Conservation (phyloP, 345 rosid species). For the Passiflora organensis region DNA sequence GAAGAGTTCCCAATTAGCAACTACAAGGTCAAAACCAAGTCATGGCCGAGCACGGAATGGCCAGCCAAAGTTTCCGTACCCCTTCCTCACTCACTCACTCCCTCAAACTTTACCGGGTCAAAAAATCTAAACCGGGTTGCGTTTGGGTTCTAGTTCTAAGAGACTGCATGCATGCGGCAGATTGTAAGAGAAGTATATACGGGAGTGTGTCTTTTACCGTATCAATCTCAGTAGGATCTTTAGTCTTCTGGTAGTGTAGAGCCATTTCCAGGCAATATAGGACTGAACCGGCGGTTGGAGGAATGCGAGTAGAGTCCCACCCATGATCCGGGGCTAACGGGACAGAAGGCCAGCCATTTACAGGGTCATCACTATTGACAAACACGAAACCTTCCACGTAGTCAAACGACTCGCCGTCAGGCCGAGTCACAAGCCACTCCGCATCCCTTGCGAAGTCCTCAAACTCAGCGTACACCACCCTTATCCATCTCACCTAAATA, state of each 20-base stretch:
- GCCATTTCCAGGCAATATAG: constrained; percentile 85
- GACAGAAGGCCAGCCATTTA: constrained; percentile 84
- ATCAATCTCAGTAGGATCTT: constrained; percentile 38
- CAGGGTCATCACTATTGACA: constrained; percentile 71
- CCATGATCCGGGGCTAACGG: constrained; percentile 36
- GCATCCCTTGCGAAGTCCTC: constrained; percentile 63
- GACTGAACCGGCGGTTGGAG: constrained; percentile 50
- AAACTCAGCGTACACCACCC: constrained; percentile 71
- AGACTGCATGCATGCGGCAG: constrained; percentile 11
- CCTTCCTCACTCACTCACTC: too few relatives aligned
- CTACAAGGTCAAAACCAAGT: constrained; percentile 27
- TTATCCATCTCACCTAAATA: constrained; percentile 87
- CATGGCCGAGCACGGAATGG: constrained; percentile 4
- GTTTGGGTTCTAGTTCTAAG: neutral
- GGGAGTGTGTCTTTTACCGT: constrained; percentile 48
- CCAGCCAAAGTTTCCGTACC: constrained; percentile 13
- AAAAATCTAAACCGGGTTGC: too few relatives aligned
- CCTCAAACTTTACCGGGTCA: too few relatives aligned
- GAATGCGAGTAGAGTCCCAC: constrained; percentile 42
- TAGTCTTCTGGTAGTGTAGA: constrained; percentile 49
- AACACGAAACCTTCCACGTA: constrained; percentile 91
- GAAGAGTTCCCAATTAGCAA: constrained; percentile 26
- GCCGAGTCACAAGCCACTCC: constrained; percentile 68
- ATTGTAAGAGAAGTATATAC: neutral
- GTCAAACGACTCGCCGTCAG: constrained; percentile 54